Percentiles rank a stretch among this genome's conserved stretches.
phyloP scores from a whole-genome alignment of 148 eudicot species.

The Arbutus unedo region DNA sequence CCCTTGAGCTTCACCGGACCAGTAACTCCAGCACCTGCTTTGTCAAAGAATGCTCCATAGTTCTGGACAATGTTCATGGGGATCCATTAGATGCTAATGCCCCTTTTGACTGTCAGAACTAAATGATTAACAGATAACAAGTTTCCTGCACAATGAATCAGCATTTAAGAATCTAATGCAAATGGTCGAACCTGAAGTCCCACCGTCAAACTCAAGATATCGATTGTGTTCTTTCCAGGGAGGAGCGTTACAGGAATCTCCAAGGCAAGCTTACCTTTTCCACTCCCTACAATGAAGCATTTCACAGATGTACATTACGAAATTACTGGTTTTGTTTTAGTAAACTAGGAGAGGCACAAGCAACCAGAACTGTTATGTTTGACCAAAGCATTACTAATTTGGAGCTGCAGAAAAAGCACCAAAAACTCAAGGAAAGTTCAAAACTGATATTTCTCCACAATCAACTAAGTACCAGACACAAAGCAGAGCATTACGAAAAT shows the following conservation, averaged over 20 bases:
- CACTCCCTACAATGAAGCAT: conserved; percentile 29
- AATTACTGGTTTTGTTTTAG: not conserved
- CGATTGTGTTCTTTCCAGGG: conserved; percentile 59
- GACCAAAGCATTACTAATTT: not conserved
- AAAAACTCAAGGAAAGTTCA: not conserved
- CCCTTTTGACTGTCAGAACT: not conserved
- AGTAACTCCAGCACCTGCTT: conserved; percentile 68
- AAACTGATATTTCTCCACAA: not conserved
- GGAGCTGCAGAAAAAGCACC: not conserved
- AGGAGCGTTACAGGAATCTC: conserved; percentile 53
- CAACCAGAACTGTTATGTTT: not conserved
- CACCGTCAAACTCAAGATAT: conserved; percentile 88
- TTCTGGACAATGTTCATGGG: conserved; percentile 40
- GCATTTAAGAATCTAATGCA: not conserved
- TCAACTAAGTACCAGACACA: not conserved
- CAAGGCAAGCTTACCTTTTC: conserved; percentile 39
- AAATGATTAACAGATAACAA: not conserved
- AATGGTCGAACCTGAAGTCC: conserved; percentile 71
- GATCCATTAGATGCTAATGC: not conserved
- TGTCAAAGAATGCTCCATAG: conserved; percentile 85
- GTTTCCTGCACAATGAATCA: not conserved
- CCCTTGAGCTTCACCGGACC: conserved; percentile 69
- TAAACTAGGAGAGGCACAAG: not conserved
- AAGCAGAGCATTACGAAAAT: not conserved
- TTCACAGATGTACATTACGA: not conserved